Base-by-base conservation (phyloP, 2,329 filamentous ascomycete genomes). In the Colletotrichum tabaci region DNA sequence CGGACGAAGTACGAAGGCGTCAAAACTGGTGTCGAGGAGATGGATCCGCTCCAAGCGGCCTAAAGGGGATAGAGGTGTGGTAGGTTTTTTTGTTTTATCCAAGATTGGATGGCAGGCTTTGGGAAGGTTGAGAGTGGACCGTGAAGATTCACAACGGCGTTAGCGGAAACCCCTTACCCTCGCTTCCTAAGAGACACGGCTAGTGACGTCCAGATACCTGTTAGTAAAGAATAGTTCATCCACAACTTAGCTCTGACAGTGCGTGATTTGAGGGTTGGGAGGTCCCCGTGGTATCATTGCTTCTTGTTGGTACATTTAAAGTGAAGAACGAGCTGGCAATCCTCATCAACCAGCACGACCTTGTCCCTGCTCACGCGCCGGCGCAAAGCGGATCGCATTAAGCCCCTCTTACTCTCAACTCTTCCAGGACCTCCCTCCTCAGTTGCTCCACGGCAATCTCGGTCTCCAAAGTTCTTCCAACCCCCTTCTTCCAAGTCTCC, bases 361-460 rank as follows among this genome's bases (percentile, higher is more conserved):
- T n/a, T 23, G 1, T 16, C 15, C 42, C 16, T 12, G 26, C 47
- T 21, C 21, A 30, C 15, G 55, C 56, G n/a, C 67, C 21, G 35
- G 18, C 30, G 26, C 9, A 9, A 40, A 12, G 16, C 23, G 35
- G 2, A 16, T 23, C 46, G 15, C 18, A 23, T 60, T 44, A 72
- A 21, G 35, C 67, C 12, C 42, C 60, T n/a, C 56, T 71, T 49
- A 26, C 21, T 44, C 61, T 86, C 81, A 91, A 87, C 79, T 87
- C 87, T 76, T 92, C 90, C 72, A 94, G 78, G 62, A 94, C 89
- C 81, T 93, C 88, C 75, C 85, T 84, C 78, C 90, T 87, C 76
- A 98, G 77, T 60, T 86, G 87, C 82, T 97, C 94, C 12, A 92
- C 92, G 0, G 95, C 96, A 65, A 96, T 87, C 85, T 98, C 94